Percentiles rank a stretch among this genome's conserved stretches.
These are phyloP conservation scores for Tillandsia fasciculata DNA, from an alignment of 176 grass and related monocot species.

Conservation along the genomic window DNA sequence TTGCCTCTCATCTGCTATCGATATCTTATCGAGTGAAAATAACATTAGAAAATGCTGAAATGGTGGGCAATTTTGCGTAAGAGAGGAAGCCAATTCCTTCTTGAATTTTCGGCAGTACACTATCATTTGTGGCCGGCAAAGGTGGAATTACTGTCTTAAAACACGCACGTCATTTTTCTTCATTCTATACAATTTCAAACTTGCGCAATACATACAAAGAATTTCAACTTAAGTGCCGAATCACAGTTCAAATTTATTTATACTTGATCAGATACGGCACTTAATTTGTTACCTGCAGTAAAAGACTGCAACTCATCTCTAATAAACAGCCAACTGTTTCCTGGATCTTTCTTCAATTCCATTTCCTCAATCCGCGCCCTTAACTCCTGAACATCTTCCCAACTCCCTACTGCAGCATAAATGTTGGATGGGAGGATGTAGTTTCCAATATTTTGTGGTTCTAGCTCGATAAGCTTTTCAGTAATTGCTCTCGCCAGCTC, in stretches of 20 bases:
- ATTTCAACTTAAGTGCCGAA: too few relatives aligned
- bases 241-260: neutral
- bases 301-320: slow-evolving; percentile 14
- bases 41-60: too few relatives aligned
- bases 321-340: slow-evolving; percentile 19
- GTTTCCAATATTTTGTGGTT: slow-evolving; percentile 21
- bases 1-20: too few relatives aligned
- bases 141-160: too few relatives aligned
- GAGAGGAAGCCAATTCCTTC: too few relatives aligned
- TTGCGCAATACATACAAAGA: too few relatives aligned
- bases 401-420: slow-evolving; percentile 17
- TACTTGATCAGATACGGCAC: neutral
- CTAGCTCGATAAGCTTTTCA: slow-evolving; percentile 22
- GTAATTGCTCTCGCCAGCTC: slow-evolving; percentile 19
- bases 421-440: slow-evolving; percentile 25
- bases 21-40: too few relatives aligned
- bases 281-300: slow-evolving; percentile 12
- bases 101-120: too few relatives aligned
- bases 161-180: too few relatives aligned
- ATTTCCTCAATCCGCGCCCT: slow-evolving; percentile 15
- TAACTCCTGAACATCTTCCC: slow-evolving; percentile 12
- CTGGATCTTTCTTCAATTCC: slow-evolving; percentile 18
- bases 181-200: too few relatives aligned
- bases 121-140: too few relatives aligned
- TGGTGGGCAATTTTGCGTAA: too few relatives aligned